phyloP scores from a whole-genome alignment of 768 basidiomycete species.

The Krasilnikovozyma curviuscula region DNA sequence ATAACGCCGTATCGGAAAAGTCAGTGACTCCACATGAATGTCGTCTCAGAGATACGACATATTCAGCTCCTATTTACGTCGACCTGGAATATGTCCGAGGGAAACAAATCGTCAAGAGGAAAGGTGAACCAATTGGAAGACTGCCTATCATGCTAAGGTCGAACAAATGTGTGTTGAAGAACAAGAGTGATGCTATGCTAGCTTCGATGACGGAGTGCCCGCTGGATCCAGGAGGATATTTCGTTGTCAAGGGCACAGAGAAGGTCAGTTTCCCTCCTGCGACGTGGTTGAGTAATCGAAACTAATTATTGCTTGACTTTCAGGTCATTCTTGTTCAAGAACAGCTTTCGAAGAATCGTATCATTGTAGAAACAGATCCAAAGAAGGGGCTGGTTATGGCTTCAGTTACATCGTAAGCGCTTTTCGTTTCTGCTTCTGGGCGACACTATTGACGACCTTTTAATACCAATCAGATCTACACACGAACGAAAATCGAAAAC shows the following conservation, averaged over 20 bases:
- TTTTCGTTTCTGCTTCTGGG: conserved; percentile 1
- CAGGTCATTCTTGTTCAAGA: conserved; percentile 90
- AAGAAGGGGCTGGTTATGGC: conserved; percentile 81
- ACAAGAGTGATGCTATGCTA: conserved; percentile 53
- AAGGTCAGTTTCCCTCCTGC: conserved; percentile 31
- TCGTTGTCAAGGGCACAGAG: conserved; percentile 96
- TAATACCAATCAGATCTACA: conserved; percentile 32
- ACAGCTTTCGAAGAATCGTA: conserved; percentile 94
- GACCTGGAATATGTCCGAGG: conserved; percentile 89
- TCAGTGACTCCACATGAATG: conserved; percentile 91
- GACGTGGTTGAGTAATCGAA: neutral
- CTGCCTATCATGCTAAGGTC: conserved; percentile 92
- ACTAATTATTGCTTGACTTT: neutral
- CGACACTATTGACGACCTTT: conserved; percentile 25
- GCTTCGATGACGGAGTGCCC: conserved; percentile 96
- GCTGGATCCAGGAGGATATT: conserved; percentile 96
- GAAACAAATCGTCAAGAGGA: conserved; percentile 61
- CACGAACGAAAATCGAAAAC: conserved; percentile 73
- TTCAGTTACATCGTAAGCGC: conserved; percentile 78
- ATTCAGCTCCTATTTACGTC: conserved; percentile 79
- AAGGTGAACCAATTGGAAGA: conserved; percentile 70
- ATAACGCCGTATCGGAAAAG: conserved; percentile 56
- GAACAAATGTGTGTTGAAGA: conserved; percentile 79
- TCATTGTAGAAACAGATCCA: conserved; percentile 87
- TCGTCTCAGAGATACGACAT: conserved; percentile 82